phyloP scores from a whole-genome alignment of 805 yeast genomes.

The Candida golubevii region DNA sequence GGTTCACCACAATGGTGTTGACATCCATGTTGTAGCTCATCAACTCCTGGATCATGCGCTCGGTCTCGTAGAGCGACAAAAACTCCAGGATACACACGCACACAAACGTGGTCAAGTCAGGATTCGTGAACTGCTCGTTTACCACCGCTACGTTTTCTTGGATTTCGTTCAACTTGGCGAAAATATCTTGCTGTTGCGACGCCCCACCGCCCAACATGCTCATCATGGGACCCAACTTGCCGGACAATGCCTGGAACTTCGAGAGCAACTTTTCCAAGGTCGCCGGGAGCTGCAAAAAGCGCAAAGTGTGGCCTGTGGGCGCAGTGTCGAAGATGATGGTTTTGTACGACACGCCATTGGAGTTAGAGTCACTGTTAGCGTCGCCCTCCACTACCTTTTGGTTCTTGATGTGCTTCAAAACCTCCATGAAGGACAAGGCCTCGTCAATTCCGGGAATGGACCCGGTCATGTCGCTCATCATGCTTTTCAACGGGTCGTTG shows the following conservation, averaged over 20 bases:
- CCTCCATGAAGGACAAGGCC: constrained; percentile 97
- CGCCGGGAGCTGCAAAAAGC: constrained; percentile 92
- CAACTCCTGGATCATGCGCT: constrained; percentile 94
- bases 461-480: constrained; percentile 88
- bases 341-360: constrained; percentile 45
- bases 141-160: constrained; percentile 81
- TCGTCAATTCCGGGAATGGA: constrained; percentile 98
- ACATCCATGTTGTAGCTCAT: constrained; percentile 95
- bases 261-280: constrained; percentile 83
- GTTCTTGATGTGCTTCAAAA: constrained; percentile 88
- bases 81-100: constrained; percentile 98
- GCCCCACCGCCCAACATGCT: constrained; percentile 58
- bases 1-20: constrained; percentile 93
- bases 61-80: constrained; percentile 93
- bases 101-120: constrained; percentile 90
- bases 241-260: constrained; percentile 81
- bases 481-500: constrained; percentile 59
- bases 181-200: constrained; percentile 64
- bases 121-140: constrained; percentile 91
- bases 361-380: constrained; percentile 15
- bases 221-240: constrained; percentile 87
- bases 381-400: constrained; percentile 37
- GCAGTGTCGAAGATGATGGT: constrained; percentile 98
- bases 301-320: constrained; percentile 96
- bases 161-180: constrained; percentile 72